These are phyloP conservation scores for Cucurbita pepo DNA, from an alignment of 306 rosid genomes.

Conservation along the genomic window DNA sequence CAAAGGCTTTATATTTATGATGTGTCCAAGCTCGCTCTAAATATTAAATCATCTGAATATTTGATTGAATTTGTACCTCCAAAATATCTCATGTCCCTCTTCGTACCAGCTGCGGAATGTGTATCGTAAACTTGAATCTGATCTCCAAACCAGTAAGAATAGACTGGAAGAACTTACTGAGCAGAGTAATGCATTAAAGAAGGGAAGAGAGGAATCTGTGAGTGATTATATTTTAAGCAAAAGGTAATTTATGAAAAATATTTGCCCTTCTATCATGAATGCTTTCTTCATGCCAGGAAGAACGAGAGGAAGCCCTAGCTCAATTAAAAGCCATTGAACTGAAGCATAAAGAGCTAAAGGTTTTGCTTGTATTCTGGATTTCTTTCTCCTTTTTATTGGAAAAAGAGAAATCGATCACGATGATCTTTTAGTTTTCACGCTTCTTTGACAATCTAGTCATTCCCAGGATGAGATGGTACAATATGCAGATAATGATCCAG, in stretches of 20 bases:
- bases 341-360: conserved; percentile 63
- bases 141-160: conserved; percentile 45
- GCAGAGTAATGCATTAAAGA: conserved; percentile 51
- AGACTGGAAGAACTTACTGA: conserved; percentile 47
- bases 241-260: background rate
- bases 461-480: conserved; percentile 64
- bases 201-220: conserved; percentile 87
- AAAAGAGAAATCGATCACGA: background rate
- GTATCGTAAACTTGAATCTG: conserved; percentile 59
- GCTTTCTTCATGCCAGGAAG: conserved; percentile 32
- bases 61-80: background rate
- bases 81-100: conserved; percentile 1
- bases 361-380: conserved; percentile 11
- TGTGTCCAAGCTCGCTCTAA: too few species aligned
- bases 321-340: conserved; percentile 56
- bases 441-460: background rate
- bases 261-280: background rate
- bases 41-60: too few species aligned
- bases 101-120: conserved; percentile 65
- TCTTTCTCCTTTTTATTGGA: background rate
- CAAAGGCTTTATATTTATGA: too few species aligned
- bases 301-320: conserved; percentile 63
- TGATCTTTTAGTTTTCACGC: background rate
- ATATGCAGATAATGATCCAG: conserved; percentile 89
- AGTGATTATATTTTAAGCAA: conserved; percentile 13